Conservation (phyloP, 495 filamentous ascomycete genomes). For the Amphirosellinia nigrospora region DNA sequence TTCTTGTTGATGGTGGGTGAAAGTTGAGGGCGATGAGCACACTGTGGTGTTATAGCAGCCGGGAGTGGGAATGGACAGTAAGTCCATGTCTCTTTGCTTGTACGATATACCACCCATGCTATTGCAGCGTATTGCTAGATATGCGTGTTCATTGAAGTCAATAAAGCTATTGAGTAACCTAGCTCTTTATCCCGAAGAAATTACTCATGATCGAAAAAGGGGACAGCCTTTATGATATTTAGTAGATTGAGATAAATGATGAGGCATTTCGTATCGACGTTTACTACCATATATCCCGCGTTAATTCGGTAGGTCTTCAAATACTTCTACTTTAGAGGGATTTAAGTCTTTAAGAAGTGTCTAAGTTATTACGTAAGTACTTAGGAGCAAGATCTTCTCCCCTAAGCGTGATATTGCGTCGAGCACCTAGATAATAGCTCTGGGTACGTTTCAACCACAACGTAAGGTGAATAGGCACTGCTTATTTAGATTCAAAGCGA, state of each 20-base stretch:
- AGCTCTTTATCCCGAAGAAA: neutral
- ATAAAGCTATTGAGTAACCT: neutral
- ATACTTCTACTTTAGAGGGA: no score
- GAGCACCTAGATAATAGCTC: neutral
- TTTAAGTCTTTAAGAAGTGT: no score
- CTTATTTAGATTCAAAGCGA: neutral
- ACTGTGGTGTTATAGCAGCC: neutral
- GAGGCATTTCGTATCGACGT: neutral
- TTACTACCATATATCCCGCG: neutral
- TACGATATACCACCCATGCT: no score
- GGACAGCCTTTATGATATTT: neutral
- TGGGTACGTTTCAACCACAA: neutral
- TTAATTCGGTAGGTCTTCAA: neutral
- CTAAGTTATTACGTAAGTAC: neutral
- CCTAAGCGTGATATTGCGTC: neutral
- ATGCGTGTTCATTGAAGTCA: no score
- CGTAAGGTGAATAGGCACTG: neutral
- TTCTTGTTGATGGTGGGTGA: conserved; percentile 28
- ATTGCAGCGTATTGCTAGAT: no score
- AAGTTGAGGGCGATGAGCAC: conserved; percentile 15
- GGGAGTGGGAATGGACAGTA: neutral
- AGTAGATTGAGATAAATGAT: neutral
- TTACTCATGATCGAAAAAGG: neutral
- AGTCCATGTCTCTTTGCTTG: neutral
- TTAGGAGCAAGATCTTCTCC: neutral